Evolutionary conservation across 176 grass and related monocot species (phyloP).

Genomic region (Phoenix dactylifera): DNA sequence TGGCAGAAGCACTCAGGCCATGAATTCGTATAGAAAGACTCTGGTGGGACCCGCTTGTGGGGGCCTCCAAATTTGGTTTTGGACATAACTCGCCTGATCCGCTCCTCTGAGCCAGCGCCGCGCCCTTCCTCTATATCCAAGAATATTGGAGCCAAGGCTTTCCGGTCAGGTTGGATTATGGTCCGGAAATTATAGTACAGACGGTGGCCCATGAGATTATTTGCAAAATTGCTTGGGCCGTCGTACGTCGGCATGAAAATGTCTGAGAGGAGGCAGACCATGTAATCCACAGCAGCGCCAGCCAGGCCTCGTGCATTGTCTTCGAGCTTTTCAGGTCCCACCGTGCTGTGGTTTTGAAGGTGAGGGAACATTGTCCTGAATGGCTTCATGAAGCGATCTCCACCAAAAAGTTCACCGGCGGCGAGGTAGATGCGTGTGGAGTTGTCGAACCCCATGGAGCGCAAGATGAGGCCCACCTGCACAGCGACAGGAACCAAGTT

Average conservation of each 20-base stretch:
- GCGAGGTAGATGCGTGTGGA: slow-evolving; percentile 82
- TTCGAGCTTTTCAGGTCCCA: slow-evolving; percentile 69
- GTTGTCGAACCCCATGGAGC: slow-evolving; percentile 70
- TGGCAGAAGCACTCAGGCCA: slow-evolving; percentile 99
- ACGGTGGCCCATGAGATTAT: slow-evolving; percentile 94
- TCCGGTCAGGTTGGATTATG: slow-evolving; percentile 76
- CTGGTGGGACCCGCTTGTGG: slow-evolving; percentile 56
- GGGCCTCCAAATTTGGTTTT: slow-evolving; percentile 63
- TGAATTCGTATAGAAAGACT: slow-evolving; percentile 90
- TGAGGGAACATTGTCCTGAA: slow-evolving; percentile 69
- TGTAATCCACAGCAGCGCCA: slow-evolving; percentile 88
- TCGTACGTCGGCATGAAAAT: slow-evolving; percentile 94
- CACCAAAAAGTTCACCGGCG: slow-evolving; percentile 81
- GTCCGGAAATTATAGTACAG: slow-evolving; percentile 81
- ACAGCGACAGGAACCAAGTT: slow-evolving; percentile 17
- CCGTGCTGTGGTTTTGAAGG: slow-evolving; percentile 62
- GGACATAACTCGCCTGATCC: slow-evolving; percentile 71
- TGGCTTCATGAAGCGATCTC: slow-evolving; percentile 86
- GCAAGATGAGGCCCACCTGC: slow-evolving; percentile 78
- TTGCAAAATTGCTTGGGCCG: slow-evolving; percentile 95
- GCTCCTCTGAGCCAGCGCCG: slow-evolving; percentile 50
- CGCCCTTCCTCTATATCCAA: slow-evolving; percentile 68
- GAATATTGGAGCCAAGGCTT: slow-evolving; percentile 75
- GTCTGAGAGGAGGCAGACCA: slow-evolving; percentile 94
- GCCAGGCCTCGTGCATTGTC: slow-evolving; percentile 60